Base-by-base conservation (phyloP, 257 asterid species). In the Primulina tabacum region DNA sequence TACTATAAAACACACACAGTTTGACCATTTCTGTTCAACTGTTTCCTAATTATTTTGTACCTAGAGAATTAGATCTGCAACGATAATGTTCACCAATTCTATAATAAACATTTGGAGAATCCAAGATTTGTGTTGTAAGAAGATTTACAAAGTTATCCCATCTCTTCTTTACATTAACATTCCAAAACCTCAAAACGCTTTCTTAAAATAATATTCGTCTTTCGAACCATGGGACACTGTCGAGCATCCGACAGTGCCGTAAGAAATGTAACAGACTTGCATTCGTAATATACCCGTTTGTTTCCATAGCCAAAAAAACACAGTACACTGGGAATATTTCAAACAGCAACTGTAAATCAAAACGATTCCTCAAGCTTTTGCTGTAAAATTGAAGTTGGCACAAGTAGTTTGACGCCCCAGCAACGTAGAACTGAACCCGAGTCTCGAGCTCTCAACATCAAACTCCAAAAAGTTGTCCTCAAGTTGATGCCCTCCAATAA, bases 391-490 rank as follows among this genome's bases (percentile, higher is more conserved):
- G 76, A 85, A 85, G 69, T 79, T 81, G 59, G 69, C 76, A 61
- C 88, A 85, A 0, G 77, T 82, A 0, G 88, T 81, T 67, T 65
- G 79, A 14, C 71, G 73, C 1, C 78, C 82, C 67, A 80, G 69
- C 65, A 82, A 67, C 32, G 83, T 76, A 20, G 84, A 76, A 26
- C 85, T 81, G 28, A 86, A 86, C n/a, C 88, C 87, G 8, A 86
- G 71, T 64, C 78, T 83, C 4, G 83, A 79, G 11, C 68, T 16
- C 12, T 30, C 92, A 56, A 82, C 37, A 78, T 87, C 92, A 30
- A 86, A 86, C 77, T 80, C 79, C 70, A 86, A 57, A 47, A 86
- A 65, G 53, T 86, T 87, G 34, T 84, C 76, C 76, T 84, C 89
- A 30, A 86, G 77, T 59, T 81, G 87, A 58, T 80, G 70, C 2